Conservation (phyloP, 2,329 filamentous ascomycete genomes). For the Gyromitra esculenta region DNA sequence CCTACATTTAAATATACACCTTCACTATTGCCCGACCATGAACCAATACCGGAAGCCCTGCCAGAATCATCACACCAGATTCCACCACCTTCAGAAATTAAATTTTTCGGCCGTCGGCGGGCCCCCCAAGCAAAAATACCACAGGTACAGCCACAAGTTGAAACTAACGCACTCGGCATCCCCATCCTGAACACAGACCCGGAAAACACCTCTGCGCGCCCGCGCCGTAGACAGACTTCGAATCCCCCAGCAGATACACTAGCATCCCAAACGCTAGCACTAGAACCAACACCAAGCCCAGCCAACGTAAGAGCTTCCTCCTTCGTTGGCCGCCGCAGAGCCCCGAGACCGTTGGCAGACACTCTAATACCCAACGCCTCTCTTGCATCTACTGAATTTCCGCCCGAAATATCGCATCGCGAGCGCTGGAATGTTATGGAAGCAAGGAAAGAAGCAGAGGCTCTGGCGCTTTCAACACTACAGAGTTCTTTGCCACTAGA, state of each 20-base stretch:
- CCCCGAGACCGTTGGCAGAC: not conserved
- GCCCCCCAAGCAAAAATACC: not conserved
- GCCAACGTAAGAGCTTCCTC: not conserved
- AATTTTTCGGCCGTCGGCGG: not conserved
- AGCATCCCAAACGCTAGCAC: not conserved
- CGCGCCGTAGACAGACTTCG: not conserved
- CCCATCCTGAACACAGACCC: not conserved
- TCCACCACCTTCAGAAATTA: not conserved
- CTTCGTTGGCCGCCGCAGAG: conserved; percentile 15
- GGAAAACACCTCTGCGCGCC: not conserved
- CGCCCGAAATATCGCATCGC: not conserved
- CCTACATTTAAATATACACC: not conserved
- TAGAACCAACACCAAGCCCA: not conserved
- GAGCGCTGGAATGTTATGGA: conserved; percentile 18
- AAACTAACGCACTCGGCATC: not conserved
- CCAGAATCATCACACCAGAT: not conserved
- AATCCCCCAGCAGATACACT: conserved; percentile 1
- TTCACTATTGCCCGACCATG: not conserved
- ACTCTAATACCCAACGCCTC: not conserved
- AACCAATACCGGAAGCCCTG: not conserved
- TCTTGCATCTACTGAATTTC: not conserved
- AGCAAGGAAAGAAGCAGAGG: conserved; percentile 6
- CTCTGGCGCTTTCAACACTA: not conserved
- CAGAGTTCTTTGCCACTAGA: not conserved
- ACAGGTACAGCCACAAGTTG: not conserved